Base-by-base conservation (phyloP, 306 rosid species). In the Hippophae tibetana region DNA sequence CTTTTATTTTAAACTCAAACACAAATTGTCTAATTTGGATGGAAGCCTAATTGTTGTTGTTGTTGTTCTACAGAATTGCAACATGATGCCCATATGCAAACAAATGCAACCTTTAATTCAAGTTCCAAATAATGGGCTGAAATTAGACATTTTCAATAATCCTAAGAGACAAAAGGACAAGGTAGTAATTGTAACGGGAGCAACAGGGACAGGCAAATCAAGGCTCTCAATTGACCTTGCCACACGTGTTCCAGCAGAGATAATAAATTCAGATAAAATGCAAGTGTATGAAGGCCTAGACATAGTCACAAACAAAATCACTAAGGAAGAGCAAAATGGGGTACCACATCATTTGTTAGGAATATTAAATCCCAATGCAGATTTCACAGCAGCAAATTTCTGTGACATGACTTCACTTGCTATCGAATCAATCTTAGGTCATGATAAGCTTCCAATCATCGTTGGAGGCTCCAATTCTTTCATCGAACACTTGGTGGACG, bases 241-340 rank as follows among this genome's bases (percentile, higher is more conserved):
- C 42, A 8, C 59, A 9, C 47, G 47, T 7, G 57, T 76, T 27
- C 61, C 62, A 1, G 56, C 56, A 2, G 81, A 76, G 46, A 59
- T 76, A 45, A 58, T 71, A 31, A 76, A 76, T 61, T 71, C 64
- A 38, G 75, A 76, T 72, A 72, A 76, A 61, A 72, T 76, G n/a
- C 81, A 76, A 31, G 57, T 55, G 42, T 76, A 66, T 52, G 7
- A 27, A 3, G 71, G 74, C 59, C 65, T 68, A 8, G 72, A 77
- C 58, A 61, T 68, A 11, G 40, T 65, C 57, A 77, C 81, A 49
- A 77, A 72, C 42, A 77, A 77, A 41, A 60, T 62, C 18, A 27
- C 25, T 0, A 56, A 49, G 7, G 10, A 50, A 2, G 72, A 72
- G 31, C 71, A 54, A 7, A 49, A 13, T 1, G 74, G 72, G 8